Base-by-base conservation (phyloP, 169 alveolate species). In the Theileria sp. region DNA sequence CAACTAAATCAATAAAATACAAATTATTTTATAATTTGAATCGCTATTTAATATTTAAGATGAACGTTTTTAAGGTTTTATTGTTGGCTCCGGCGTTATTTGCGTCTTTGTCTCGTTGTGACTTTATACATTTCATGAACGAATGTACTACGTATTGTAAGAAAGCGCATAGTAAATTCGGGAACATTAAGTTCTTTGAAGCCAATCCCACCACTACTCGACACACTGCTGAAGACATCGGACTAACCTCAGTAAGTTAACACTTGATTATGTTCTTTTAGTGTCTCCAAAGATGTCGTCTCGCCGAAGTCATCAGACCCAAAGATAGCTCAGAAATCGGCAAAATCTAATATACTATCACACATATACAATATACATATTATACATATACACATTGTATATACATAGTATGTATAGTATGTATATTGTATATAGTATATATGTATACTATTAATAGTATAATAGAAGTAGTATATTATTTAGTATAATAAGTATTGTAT, bases 251-350 rank as follows among this genome's bases (percentile, higher is more conserved):
- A 21, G 84, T 77, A 77, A 0, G 79, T 75, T 23, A 2, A 13
- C 25, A 64, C n/a, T 64, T 3, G 3, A 1, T 21, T 50, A 71
- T 32, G 3, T 23, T 23, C 4, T 17, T 77, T 21, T 64, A 77
- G 84, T 77, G 84, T 10, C 58, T 38, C n/a, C 84, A 77, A 21
- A 77, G 84, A 26, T 77, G 84, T 44, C 64, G 84, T 34, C 60
- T 77, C 9, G 77, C 84, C 15, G 84, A 77, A 28, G 62, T 77
- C 15, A 70, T 77, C 50, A 69, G 84, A 62, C 84, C 84, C 34
- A 77, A 77, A 36, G 25, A 26, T 36, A 21, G 34, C 26, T 34
- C 23, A 17, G 84, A 77, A 62, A 32, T 23, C 23, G 51, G 51
- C 12, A 44, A 23, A 21, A 77, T 77, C 62, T 77, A 36, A 77